Percentiles rank a stretch among this genome's conserved stretches.
phyloP scores from a whole-genome alignment of 2,329 filamentous ascomycete species.

The Talaromyces sp. region DNA sequence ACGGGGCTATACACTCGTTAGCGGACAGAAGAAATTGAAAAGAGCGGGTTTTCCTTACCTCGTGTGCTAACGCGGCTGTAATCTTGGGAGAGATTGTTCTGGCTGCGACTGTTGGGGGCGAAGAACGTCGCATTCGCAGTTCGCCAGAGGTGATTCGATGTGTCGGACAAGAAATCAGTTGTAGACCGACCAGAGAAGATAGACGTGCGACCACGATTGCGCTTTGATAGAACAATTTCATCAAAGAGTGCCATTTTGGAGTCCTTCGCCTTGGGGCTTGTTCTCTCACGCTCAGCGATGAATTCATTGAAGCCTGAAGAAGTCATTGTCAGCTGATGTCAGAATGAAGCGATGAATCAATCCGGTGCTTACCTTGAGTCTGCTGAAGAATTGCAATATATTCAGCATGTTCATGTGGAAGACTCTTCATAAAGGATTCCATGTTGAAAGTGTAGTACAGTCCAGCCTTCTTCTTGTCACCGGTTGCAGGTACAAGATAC shows the following conservation, averaged over 20 bases:
- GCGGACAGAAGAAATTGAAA: slow-evolving; percentile 23
- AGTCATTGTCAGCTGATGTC: neutral
- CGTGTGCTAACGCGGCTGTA: slow-evolving; percentile 55
- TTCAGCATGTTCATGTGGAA: slow-evolving; percentile 65
- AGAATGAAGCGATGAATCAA: neutral
- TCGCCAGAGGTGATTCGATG: slow-evolving; percentile 65
- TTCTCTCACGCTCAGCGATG: slow-evolving; percentile 64
- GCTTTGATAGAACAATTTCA: slow-evolving; percentile 66
- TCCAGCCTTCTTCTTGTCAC: slow-evolving; percentile 65
- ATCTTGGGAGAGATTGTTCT: slow-evolving; percentile 50
- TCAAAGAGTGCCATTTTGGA: slow-evolving; percentile 64
- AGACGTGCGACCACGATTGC: slow-evolving; percentile 61
- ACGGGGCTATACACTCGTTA: slow-evolving; percentile 65
- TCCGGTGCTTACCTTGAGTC: slow-evolving; percentile 56
- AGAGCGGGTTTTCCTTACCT: slow-evolving; percentile 41
- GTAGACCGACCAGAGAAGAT: slow-evolving; percentile 55
- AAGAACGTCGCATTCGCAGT: slow-evolving; percentile 62
- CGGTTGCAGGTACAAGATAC: slow-evolving; percentile 61
- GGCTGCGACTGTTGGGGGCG: slow-evolving; percentile 53
- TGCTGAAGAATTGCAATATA: slow-evolving; percentile 66
- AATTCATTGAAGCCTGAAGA: slow-evolving; percentile 62
- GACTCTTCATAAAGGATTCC: slow-evolving; percentile 66
- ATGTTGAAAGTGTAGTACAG: slow-evolving; percentile 67
- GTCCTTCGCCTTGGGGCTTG: slow-evolving; percentile 54
- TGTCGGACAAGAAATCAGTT: slow-evolving; percentile 64